A percentile compares a stretch with the other conserved stretches of the same genome.
These are phyloP conservation scores for Elongisporangium prolatum DNA, from an alignment of 352 stramenopile genomes.

Conservation along the genomic window DNA sequence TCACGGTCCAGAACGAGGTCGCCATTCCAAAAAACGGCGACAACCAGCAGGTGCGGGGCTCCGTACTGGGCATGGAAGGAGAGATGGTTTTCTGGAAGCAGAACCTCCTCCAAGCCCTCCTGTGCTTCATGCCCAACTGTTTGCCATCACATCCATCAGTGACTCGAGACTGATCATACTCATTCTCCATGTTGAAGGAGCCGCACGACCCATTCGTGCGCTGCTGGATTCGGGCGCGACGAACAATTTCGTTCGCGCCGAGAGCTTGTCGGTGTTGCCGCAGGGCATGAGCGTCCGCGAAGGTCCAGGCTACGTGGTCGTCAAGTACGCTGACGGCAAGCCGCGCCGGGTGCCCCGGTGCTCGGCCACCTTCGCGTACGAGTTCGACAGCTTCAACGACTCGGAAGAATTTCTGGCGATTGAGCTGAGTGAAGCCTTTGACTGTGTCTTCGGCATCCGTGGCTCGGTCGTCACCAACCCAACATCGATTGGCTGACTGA, in stretches of 20 bases:
- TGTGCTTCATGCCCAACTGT: slow-evolving; percentile 6
- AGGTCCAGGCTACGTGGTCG: slow-evolving; percentile 6
- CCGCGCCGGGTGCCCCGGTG: slow-evolving; percentile 5
- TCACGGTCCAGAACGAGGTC: neutral
- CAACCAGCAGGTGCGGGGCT: slow-evolving; percentile 9
- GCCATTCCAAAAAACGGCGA: slow-evolving; percentile 6
- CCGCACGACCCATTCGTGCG: neutral
- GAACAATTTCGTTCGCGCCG: slow-evolving; percentile 20
- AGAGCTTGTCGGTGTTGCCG: slow-evolving; percentile 8
- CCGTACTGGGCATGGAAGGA: slow-evolving; percentile 8
- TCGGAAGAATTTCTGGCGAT: slow-evolving; percentile 24
- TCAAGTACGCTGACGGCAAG: slow-evolving; percentile 15
- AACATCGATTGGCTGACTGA: too few species aligned
- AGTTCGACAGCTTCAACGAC: slow-evolving; percentile 15
- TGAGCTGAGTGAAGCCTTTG: slow-evolving; percentile 15
- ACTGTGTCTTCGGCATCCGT: slow-evolving; percentile 22
- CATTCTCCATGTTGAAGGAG: slow-evolving; percentile 11
- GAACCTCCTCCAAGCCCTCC: neutral
- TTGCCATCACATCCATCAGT: slow-evolving; percentile 11
- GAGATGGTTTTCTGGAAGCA: slow-evolving; percentile 6
- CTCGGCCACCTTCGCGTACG: slow-evolving; percentile 8
- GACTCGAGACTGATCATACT: slow-evolving; percentile 15
- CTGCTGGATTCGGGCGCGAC: slow-evolving; percentile 18
- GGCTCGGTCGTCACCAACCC: slow-evolving; percentile 4
- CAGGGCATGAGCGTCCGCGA: slow-evolving; percentile 10